phyloP scores from a whole-genome alignment of 108 stramenopile genomes.

The Seminavis robusta region DNA sequence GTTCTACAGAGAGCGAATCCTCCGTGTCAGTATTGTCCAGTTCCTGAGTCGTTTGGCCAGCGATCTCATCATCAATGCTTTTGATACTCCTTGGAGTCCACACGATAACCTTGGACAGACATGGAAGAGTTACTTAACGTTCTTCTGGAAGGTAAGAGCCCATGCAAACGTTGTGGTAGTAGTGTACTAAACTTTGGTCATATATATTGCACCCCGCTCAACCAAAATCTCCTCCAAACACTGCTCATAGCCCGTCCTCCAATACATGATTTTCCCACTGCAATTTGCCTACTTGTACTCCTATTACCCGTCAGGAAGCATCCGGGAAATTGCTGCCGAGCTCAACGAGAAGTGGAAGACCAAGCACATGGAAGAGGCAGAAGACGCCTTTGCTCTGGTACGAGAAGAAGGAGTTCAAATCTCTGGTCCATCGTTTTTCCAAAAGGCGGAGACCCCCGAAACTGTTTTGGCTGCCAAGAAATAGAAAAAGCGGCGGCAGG shows the following conservation, averaged over 20 bases:
- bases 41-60: slow-evolving; percentile 88
- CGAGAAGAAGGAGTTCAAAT: slow-evolving; percentile 43
- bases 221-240: too few species aligned
- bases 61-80: slow-evolving; percentile 95
- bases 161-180: background rate
- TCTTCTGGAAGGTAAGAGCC: slow-evolving; percentile 83
- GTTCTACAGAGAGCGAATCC: slow-evolving; percentile 88
- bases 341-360: slow-evolving; percentile 69
- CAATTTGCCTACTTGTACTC: slow-evolving; percentile 91
- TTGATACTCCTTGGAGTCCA: slow-evolving; percentile 90
- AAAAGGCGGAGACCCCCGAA: slow-evolving; percentile 55
- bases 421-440: slow-evolving; percentile 77
- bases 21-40: slow-evolving; percentile 88
- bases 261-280: slow-evolving; percentile 84
- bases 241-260: slow-evolving; percentile 56
- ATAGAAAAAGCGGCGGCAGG: background rate
- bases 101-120: slow-evolving; percentile 83
- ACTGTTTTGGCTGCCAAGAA: background rate
- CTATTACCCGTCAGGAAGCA: slow-evolving; percentile 80
- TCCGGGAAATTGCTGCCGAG: slow-evolving; percentile 61
- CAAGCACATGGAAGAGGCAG: slow-evolving; percentile 56
- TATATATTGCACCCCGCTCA: background rate
- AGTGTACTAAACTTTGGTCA: background rate
- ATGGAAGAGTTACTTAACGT: slow-evolving; percentile 90
- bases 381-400: slow-evolving; percentile 68